Evolutionary conservation across 352 stramenopile genomes (phyloP).

Genomic region (Pythium folliculosum): DNA sequence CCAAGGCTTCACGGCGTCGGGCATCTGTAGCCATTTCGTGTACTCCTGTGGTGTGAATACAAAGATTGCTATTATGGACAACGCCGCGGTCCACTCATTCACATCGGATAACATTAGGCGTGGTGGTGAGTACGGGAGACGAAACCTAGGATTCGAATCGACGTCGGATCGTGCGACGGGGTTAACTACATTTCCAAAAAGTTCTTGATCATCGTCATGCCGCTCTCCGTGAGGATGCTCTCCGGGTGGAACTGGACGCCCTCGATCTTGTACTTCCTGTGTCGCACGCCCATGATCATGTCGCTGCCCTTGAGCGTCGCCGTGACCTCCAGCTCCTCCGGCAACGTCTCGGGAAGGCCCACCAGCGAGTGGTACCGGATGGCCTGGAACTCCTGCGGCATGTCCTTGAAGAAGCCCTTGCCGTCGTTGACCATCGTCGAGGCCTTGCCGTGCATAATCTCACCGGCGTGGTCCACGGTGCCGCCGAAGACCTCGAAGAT

Average conservation of each 20-base stretch:
- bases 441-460: slow-evolving; percentile 89
- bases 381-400: slow-evolving; percentile 75
- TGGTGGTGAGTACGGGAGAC: background rate
- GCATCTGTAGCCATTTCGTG: background rate
- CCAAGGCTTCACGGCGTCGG: background rate
- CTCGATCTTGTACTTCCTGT: slow-evolving; percentile 87
- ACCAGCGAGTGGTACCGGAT: slow-evolving; percentile 90
- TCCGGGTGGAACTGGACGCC: slow-evolving; percentile 90
- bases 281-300: slow-evolving; percentile 90
- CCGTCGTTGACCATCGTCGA: slow-evolving; percentile 84
- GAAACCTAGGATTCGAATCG: background rate
- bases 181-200: slow-evolving; percentile 83
- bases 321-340: slow-evolving; percentile 76
- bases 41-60: slow-evolving; percentile 11
- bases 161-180: background rate
- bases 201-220: slow-evolving; percentile 84
- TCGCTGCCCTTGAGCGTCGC: slow-evolving; percentile 77
- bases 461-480: slow-evolving; percentile 79
- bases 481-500: slow-evolving; percentile 90
- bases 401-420: slow-evolving; percentile 84
- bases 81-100: background rate
- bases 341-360: slow-evolving; percentile 78
- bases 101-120: background rate
- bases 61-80: slow-evolving; percentile 7
- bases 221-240: slow-evolving; percentile 84